Evolutionary conservation across 106 monocot species (phyloP).

Genomic region (Dendrobium huoshanense): DNA sequence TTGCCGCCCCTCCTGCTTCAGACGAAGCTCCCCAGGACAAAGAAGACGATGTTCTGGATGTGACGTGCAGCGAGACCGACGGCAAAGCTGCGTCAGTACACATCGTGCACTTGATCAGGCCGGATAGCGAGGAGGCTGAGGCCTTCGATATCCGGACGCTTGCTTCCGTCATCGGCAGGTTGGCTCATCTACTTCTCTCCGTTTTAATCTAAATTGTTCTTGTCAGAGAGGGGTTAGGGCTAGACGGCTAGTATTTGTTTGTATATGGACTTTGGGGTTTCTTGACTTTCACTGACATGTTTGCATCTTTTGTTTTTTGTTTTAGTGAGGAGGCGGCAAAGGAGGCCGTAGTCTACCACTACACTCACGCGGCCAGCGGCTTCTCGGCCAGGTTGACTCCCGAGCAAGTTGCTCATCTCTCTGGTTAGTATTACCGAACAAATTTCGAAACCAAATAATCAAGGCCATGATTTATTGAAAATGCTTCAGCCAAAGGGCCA

Average conservation of each 20-base stretch:
- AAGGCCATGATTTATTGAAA: background rate
- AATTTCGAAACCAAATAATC: no score
- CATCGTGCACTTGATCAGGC: slow-evolving; percentile 22
- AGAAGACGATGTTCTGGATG: background rate
- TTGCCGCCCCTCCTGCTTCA: background rate
- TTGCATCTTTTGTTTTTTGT: background rate
- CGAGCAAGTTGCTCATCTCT: slow-evolving; percentile 48
- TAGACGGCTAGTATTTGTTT: slow-evolving; percentile 10
- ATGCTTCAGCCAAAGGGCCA: background rate
- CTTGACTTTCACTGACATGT: background rate
- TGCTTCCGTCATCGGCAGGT: slow-evolving; percentile 56
- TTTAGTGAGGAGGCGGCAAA: slow-evolving; percentile 68
- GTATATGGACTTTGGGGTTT: background rate
- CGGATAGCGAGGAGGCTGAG: slow-evolving; percentile 31
- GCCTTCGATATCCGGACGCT: slow-evolving; percentile 41
- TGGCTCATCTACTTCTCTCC: background rate
- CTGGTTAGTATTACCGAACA: slow-evolving; percentile 28
- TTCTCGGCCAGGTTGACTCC: slow-evolving; percentile 78
- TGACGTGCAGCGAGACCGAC: background rate
- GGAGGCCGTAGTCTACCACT: slow-evolving; percentile 65
- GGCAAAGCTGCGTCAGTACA: slow-evolving; percentile 21
- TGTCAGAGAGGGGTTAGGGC: background rate
- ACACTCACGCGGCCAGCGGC: slow-evolving; percentile 60
- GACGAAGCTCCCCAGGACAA: background rate
- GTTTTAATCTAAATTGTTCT: background rate